Base-by-base conservation (phyloP, 2,329 filamentous ascomycete species). In the Trichoderma lentiforme region DNA sequence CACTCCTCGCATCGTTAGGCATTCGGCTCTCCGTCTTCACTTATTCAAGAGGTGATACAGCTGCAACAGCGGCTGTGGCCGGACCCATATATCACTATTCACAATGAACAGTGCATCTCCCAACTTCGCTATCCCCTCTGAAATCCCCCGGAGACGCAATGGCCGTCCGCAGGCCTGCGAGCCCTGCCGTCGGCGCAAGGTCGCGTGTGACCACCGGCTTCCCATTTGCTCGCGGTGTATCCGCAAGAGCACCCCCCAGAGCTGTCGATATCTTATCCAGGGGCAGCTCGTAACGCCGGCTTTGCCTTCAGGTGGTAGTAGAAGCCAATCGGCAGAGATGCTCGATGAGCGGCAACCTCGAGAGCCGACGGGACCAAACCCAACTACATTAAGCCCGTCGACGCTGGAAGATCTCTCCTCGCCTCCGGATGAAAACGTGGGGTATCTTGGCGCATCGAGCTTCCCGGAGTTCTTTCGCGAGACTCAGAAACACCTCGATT, bases 181-280 rank as follows among this genome's bases (percentile, higher is more conserved):
- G 53, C 63, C 63, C 6, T 71, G 70, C 53, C 70, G 70, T 21
- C 70, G 70, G 51, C 63, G 70, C 34, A 71, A 71, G 18, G 70
- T 71, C 39, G 70, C 70, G 18, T 71, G 70, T 39, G 70, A 71
- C 70, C 70, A 71, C 64, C 36, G 63, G 32, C 70, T 71, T 18
- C 70, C 70, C 26, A 68, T 71, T 53, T 71, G 70, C 70, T 71
- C 70, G 12, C 47, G 70, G 15, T 71, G 70, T 28, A 67, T 65
- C 18, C 47, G 70, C 12, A 66, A 66, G n/a, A 61, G 32, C n/a
- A 60, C 28, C 1, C 70, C 70, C 36, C 61, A 71, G 36, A 67
- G 15, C 26, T 71, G 70, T 24, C 53, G 62, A 11, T 71, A 68
- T 24, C 63, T 71, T 18, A 60, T 73, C 39, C 53, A 62, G 34